These are phyloP conservation scores for Sporobolomyces roseus DNA, from an alignment of 768 basidiomycete genomes.

Conservation along the genomic window DNA sequence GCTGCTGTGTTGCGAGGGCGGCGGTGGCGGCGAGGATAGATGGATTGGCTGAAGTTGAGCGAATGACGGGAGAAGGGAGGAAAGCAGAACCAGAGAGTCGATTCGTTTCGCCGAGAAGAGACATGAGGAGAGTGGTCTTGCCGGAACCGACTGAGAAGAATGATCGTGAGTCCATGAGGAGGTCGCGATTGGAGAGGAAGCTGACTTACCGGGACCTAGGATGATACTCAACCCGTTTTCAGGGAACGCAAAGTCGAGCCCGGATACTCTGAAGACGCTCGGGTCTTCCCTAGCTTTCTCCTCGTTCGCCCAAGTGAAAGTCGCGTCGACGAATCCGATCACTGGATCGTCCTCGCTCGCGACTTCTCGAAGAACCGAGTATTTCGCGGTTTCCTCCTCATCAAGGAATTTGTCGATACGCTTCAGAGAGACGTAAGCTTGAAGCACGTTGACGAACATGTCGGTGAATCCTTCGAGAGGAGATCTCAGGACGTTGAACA, in stretches of 20 bases:
- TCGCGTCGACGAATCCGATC: conserved; percentile 50
- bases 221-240: conserved; percentile 58
- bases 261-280: conserved; percentile 54
- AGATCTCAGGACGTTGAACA: conserved; percentile 52
- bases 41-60: conserved; percentile 37
- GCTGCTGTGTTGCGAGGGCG: conserved; percentile 62
- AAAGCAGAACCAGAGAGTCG: conserved; percentile 37
- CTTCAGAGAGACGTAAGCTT: conserved; percentile 48
- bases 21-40: conserved; percentile 59
- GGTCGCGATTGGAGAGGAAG: not conserved
- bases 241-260: conserved; percentile 62
- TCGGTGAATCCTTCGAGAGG: conserved; percentile 48
- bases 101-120: conserved; percentile 46
- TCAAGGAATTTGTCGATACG: conserved; percentile 50
- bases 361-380: conserved; percentile 39
- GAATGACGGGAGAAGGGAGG: conserved; percentile 38
- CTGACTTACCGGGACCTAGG: conserved; percentile 42
- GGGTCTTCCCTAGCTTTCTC: conserved; percentile 46
- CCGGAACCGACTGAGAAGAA: conserved; percentile 35
- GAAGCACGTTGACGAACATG: conserved; percentile 45
- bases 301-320: conserved; percentile 44
- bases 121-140: conserved; percentile 42
- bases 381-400: conserved; percentile 52
- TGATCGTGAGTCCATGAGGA: not conserved
- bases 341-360: conserved; percentile 28